Conservation (phyloP, 2,329 filamentous ascomycete species). For the Mycogone perniciosa region DNA sequence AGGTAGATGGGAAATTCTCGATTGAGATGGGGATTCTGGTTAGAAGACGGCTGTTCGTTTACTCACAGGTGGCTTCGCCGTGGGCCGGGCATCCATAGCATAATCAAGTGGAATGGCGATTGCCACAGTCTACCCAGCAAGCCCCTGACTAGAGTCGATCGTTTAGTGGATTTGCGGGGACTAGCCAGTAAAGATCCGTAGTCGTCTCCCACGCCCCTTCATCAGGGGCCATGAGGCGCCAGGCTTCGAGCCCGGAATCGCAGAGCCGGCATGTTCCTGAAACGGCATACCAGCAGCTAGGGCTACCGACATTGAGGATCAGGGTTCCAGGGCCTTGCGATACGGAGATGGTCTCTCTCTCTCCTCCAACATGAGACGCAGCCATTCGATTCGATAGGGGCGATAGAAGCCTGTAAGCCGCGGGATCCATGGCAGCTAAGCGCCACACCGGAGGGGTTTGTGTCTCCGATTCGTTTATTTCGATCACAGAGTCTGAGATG, state of each 20-base stretch:
- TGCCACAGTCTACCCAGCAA: conserved; percentile 8
- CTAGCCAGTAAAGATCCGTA: conserved; percentile 11
- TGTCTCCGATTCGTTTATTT: too few species aligned
- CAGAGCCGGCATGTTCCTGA: neutral
- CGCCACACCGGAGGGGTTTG: too few species aligned
- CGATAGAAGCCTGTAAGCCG: too few species aligned
- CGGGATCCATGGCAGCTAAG: too few species aligned
- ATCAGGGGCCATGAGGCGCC: conserved; percentile 10
- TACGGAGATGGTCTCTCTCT: neutral
- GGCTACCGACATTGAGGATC: neutral
- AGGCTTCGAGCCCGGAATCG: conserved; percentile 4
- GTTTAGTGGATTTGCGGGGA: conserved; percentile 10
- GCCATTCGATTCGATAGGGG: too few species aligned
- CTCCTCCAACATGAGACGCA: too few species aligned
- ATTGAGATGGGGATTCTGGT: too few species aligned
- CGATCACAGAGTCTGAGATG: too few species aligned
- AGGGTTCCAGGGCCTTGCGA: neutral
- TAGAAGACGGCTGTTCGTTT: too few species aligned
- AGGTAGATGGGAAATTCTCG: too few species aligned
- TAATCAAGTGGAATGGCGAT: neutral
- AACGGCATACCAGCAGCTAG: neutral
- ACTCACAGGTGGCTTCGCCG: too few species aligned
- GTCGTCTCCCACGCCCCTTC: conserved; percentile 1
- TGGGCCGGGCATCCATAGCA: too few species aligned
- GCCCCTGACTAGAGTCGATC: conserved; percentile 12